phyloP scores from a whole-genome alignment of 176 grass and related monocot species.

The Thalia dealbata region DNA sequence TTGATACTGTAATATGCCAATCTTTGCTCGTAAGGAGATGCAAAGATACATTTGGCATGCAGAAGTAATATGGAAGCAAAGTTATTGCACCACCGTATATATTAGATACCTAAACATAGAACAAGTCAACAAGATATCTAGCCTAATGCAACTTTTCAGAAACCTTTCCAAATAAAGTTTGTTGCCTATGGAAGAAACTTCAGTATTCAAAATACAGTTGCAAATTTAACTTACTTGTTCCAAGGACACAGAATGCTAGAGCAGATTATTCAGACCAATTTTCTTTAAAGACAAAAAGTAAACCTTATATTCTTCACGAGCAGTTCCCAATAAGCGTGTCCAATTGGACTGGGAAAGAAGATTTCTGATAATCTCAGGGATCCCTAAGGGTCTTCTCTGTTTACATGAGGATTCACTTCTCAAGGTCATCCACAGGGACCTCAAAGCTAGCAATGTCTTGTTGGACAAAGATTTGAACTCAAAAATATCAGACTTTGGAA shows the following conservation, averaged over 20 bases:
- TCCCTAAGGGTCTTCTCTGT: conserved; percentile 16
- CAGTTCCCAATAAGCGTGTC: conserved; percentile 3
- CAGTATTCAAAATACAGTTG: too few species aligned
- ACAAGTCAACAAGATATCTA: too few species aligned
- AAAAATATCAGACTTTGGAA: conserved; percentile 24
- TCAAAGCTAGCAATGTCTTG: conserved; percentile 23
- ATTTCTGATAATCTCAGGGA: conserved; percentile 23
- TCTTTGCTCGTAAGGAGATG: too few species aligned
- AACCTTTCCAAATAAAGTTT: too few species aligned
- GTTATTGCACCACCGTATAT: too few species aligned
- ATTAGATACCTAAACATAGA: too few species aligned
- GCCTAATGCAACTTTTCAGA: too few species aligned
- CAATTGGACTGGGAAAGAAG: conserved; percentile 18
- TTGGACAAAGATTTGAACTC: conserved; percentile 21
- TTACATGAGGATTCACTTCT: conserved; percentile 22
- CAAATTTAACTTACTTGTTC: too few species aligned
- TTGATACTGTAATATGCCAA: too few species aligned
- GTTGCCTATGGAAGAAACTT: too few species aligned
- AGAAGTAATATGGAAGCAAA: too few species aligned
- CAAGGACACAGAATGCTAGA: not conserved
- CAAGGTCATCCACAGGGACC: conserved; percentile 27
- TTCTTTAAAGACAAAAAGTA: not conserved
- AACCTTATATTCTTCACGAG: not conserved
- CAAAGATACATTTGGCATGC: too few species aligned
- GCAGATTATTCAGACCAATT: not conserved